Conservation (phyloP, 2,329 filamentous ascomycete species). For the Aaosphaeria arxii region DNA sequence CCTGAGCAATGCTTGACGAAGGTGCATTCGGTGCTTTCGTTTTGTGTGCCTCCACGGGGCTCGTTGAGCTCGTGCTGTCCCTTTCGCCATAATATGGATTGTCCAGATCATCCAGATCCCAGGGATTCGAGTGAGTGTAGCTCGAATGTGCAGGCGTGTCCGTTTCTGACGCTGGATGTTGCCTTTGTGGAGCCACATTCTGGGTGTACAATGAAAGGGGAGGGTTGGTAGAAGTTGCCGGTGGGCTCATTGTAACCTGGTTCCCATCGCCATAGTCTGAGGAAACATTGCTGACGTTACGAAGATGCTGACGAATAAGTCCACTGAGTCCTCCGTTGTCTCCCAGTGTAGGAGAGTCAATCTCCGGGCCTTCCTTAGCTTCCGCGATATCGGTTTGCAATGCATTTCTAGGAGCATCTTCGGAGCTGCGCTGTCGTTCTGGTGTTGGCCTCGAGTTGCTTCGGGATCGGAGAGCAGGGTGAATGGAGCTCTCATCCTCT, state of each 20-base stretch:
- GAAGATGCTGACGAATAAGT: conserved; percentile 79
- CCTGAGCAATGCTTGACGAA: conserved; percentile 3
- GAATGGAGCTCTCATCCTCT: neutral
- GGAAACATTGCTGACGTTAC: conserved; percentile 76
- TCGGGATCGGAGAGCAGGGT: conserved; percentile 11
- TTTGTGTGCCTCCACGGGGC: conserved; percentile 29
- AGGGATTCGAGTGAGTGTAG: conserved; percentile 53
- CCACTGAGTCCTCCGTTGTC: conserved; percentile 66
- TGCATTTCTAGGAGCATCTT: neutral
- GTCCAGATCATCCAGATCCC: conserved; percentile 53
- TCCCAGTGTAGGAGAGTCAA: conserved; percentile 78
- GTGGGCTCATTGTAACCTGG: conserved; percentile 43
- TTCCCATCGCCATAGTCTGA: conserved; percentile 60
- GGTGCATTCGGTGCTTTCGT: conserved; percentile 6
- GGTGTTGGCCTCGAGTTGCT: conserved; percentile 5
- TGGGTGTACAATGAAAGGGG: conserved; percentile 32
- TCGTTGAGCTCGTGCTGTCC: conserved; percentile 34
- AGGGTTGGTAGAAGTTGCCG: conserved; percentile 26
- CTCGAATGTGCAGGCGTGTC: conserved; percentile 46
- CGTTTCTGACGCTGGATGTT: conserved; percentile 29
- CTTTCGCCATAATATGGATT: conserved; percentile 36
- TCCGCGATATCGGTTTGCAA: conserved; percentile 11
- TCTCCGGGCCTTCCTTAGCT: conserved; percentile 19
- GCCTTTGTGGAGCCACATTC: conserved; percentile 25
- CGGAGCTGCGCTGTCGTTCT: neutral